phyloP scores from a whole-genome alignment of 2,329 filamentous ascomycete genomes.

The Fusarium coicis region DNA sequence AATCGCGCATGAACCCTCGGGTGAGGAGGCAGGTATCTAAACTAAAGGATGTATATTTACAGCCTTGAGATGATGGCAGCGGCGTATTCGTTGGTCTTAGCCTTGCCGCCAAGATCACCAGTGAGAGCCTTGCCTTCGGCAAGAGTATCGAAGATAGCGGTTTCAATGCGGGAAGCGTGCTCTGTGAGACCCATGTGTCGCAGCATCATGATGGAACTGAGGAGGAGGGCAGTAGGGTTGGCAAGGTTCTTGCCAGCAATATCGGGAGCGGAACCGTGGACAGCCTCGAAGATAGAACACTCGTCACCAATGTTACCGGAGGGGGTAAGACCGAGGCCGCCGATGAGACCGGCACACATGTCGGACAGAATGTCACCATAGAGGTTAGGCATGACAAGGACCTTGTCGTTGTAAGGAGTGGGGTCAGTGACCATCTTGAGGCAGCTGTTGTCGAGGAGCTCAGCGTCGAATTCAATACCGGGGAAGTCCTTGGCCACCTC shows the following conservation, averaged over 20 bases:
- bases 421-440: conserved; percentile 99
- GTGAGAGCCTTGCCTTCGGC: conserved; percentile 97
- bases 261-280: conserved; percentile 96
- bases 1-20: conserved; percentile 33
- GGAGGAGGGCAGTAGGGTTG: conserved; percentile 95
- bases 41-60: conserved; percentile 52
- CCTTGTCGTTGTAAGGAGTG: conserved; percentile 97
- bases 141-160: conserved; percentile 93
- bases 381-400: conserved; percentile 97
- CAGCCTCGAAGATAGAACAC: conserved; percentile 99
- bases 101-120: conserved; percentile 93
- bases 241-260: conserved; percentile 96
- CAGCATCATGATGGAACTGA: conserved; percentile 99
- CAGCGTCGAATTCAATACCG: conserved; percentile 93
- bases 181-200: conserved; percentile 93
- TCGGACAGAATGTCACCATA: conserved; percentile 99
- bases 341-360: conserved; percentile 98
- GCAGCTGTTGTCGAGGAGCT: conserved; percentile 99
- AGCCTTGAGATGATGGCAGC: conserved; percentile 83
- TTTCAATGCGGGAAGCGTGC: conserved; percentile 89
- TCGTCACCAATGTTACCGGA: conserved; percentile 99
- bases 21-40: conserved; percentile 43
- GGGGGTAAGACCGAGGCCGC: conserved; percentile 94
- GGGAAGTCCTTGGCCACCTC: conserved; percentile 96
- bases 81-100: conserved; percentile 96